Evolutionary conservation across 768 basidiomycete species (phyloP).

Genomic region (Saitozyma podzolica): DNA sequence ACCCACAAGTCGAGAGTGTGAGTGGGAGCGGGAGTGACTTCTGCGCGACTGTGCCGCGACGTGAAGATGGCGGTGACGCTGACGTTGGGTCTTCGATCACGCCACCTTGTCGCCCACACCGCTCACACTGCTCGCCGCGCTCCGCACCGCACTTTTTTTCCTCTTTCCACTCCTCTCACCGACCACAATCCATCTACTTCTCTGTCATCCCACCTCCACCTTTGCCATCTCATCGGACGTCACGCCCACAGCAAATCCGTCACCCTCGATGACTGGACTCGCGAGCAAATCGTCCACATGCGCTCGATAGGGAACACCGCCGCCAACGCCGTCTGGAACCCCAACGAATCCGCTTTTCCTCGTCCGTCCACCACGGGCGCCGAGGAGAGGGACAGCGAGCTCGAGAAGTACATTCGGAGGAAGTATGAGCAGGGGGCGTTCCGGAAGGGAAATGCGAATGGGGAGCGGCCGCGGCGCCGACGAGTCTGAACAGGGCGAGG

Average conservation of each 20-base stretch:
- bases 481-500: conserved; percentile 31
- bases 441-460: conserved; percentile 18
- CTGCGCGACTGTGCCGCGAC: neutral
- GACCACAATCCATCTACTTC: no score
- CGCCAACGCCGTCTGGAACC: conserved; percentile 77
- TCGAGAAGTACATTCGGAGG: conserved; percentile 88
- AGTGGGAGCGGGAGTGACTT: conserved; percentile 19
- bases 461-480: conserved; percentile 13
- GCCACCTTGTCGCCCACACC: no score
- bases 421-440: conserved; percentile 54
- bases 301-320: conserved; percentile 74
- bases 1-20: conserved; percentile 93
- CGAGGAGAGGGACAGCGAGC: conserved; percentile 76
- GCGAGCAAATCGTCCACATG: conserved; percentile 59
- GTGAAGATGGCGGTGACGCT: no score
- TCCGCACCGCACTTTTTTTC: no score
- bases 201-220: no score
- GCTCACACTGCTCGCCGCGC: no score
- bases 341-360: conserved; percentile 76
- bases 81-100: no score
- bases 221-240: neutral
- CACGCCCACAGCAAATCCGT: conserved; percentile 70
- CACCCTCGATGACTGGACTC: conserved; percentile 64
- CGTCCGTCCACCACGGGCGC: conserved; percentile 66
- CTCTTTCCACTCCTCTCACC: no score